Percentiles rank a stretch among this genome's conserved stretches.
These are phyloP conservation scores for Straminergon stramineum DNA, from an alignment of 225 moss, liverwort and hornwort species.

Conservation along the genomic window DNA sequence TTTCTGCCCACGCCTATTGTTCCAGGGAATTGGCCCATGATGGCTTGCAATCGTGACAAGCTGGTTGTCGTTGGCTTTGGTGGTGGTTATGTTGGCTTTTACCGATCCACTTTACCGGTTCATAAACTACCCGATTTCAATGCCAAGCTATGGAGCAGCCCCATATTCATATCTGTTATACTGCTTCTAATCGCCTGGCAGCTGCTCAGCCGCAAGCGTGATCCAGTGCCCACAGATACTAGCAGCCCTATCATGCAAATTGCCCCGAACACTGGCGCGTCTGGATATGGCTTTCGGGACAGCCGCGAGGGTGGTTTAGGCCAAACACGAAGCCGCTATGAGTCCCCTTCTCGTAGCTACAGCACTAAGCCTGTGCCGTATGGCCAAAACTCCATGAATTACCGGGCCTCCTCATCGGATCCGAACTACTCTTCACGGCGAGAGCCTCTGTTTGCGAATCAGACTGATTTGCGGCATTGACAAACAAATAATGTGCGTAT, in stretches of 20 bases:
- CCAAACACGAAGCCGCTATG: slow-evolving; percentile 44
- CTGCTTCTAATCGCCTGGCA: slow-evolving; percentile 67
- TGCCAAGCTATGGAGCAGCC: slow-evolving; percentile 78
- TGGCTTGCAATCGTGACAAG: slow-evolving; percentile 86
- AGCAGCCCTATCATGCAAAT: slow-evolving; percentile 35
- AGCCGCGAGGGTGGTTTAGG: slow-evolving; percentile 26
- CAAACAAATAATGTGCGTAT: not conserved
- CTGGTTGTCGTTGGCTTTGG: slow-evolving; percentile 77
- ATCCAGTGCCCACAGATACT: slow-evolving; percentile 19
- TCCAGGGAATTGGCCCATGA: slow-evolving; percentile 54
- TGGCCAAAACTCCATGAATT: slow-evolving; percentile 49
- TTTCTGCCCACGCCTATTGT: slow-evolving; percentile 52
- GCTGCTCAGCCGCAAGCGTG: slow-evolving; percentile 50
- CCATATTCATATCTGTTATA: slow-evolving; percentile 55
- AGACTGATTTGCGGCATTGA: slow-evolving; percentile 51
- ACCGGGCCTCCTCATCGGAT: slow-evolving; percentile 36
- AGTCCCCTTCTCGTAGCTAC: slow-evolving; percentile 64
- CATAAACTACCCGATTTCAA: slow-evolving; percentile 62
- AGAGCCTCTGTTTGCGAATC: slow-evolving; percentile 67
- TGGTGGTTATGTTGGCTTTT: slow-evolving; percentile 77
- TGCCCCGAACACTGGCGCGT: slow-evolving; percentile 9
- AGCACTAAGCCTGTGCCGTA: slow-evolving; percentile 37
- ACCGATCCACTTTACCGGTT: slow-evolving; percentile 68
- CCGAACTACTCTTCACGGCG: slow-evolving; percentile 57
- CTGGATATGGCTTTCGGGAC: slow-evolving; percentile 44